Conservation (phyloP, 441 rosid species). For the Bruguiera hainesii region DNA sequence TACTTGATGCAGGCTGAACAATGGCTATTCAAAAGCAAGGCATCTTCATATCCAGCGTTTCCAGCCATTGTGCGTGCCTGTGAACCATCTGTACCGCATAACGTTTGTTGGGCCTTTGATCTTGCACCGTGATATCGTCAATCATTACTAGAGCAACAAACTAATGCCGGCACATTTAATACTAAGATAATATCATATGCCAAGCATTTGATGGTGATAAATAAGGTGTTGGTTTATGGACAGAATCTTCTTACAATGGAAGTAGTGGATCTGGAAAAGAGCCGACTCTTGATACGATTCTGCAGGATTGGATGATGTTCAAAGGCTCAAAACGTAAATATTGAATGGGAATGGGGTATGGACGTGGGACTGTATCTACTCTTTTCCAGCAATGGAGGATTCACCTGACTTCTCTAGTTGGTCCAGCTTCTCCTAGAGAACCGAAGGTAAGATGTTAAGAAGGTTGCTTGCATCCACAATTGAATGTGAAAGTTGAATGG, state of each 20-base stretch:
- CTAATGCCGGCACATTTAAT: background rate
- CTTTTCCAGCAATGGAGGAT: slow-evolving; percentile 26
- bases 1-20: too few relatives aligned
- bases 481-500: too few relatives aligned
- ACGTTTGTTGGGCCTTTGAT: slow-evolving; percentile 11
- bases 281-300: slow-evolving; percentile 23
- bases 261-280: slow-evolving; percentile 31
- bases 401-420: slow-evolving; percentile 25
- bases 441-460: background rate
- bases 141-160: background rate
- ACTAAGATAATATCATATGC: background rate
- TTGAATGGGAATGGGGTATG: background rate
- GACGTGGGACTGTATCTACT: slow-evolving; percentile 11
- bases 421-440: slow-evolving; percentile 26
- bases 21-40: too few relatives aligned
- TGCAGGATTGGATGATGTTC: slow-evolving; percentile 2
- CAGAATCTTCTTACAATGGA: slow-evolving; percentile 20
- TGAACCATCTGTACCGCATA: slow-evolving; percentile 31
- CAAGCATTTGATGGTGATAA: too few relatives aligned
- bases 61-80: slow-evolving; percentile 16
- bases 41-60: slow-evolving; percentile 25
- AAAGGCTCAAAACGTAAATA: background rate
- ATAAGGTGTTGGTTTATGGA: background rate
- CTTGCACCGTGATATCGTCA: slow-evolving; percentile 4
- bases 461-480: background rate